Conservation (phyloP, 2,329 filamentous ascomycete genomes). For the Lachnellula suecica region DNA sequence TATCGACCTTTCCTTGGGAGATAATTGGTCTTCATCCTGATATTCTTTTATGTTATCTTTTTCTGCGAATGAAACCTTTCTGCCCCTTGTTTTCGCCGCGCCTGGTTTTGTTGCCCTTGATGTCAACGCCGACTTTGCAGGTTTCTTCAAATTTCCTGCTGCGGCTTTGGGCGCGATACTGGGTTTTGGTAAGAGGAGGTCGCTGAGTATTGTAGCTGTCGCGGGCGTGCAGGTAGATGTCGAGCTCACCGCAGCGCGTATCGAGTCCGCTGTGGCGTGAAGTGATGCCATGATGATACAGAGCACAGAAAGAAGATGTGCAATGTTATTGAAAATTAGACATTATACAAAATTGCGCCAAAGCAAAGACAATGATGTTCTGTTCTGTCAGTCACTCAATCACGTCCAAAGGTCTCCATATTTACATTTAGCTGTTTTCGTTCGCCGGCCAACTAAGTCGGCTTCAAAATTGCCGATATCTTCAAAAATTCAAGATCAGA, state of each 20-base stretch:
- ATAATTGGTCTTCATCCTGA: constrained; percentile 39
- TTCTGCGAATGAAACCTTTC: constrained; percentile 26
- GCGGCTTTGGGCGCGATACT: constrained; percentile 7
- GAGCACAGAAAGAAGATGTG: constrained; percentile 11
- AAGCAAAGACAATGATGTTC: constrained; percentile 13
- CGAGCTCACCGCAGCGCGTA: constrained; percentile 46
- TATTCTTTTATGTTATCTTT: constrained; percentile 32
- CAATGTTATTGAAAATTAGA: constrained; percentile 29
- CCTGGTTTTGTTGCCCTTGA: constrained; percentile 23
- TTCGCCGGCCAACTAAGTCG: too few relatives aligned
- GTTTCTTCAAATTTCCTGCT: constrained; percentile 10
- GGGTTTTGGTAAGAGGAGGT: constrained; percentile 41
- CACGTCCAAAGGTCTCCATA: too few relatives aligned
- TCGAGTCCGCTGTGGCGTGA: constrained; percentile 42
- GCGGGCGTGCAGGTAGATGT: constrained; percentile 47
- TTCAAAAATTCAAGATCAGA: background rate
- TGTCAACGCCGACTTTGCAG: constrained; percentile 1
- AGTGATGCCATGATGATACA: constrained; percentile 39
- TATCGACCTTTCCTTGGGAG: constrained; percentile 60
- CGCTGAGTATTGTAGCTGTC: constrained; percentile 45
- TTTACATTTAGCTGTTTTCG: too few relatives aligned
- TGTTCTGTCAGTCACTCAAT: background rate
- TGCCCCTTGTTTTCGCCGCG: constrained; percentile 19
- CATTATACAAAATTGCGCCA: constrained; percentile 31
- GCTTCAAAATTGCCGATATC: too few relatives aligned